Base-by-base conservation (phyloP, 805 yeast species). In the Saccharomycopsis sp. region DNA sequence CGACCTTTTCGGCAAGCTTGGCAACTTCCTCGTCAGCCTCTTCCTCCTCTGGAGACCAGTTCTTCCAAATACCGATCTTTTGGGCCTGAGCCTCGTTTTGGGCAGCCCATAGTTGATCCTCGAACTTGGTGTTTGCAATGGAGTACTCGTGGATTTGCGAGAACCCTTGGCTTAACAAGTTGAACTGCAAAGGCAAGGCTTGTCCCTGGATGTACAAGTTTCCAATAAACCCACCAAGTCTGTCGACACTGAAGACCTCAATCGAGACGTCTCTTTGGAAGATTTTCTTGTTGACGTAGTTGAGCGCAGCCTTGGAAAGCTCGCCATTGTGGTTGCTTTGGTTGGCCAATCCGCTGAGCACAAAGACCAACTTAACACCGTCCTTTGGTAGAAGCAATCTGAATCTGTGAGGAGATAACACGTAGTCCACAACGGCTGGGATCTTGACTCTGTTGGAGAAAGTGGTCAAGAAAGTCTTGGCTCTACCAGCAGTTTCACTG, bases 161-260 rank as follows among this genome's bases (percentile, higher is more conserved):
- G 56, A 79, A 77, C 2, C 96, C 97, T 55, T 79, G 78, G 34
- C 75, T 75, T 58, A 87, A 73, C 55, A 89, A 74, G 20, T 73
- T 69, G 14, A 77, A 72, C 64, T 86, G 91, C 61, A 82, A 75
- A 21, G 89, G 91, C 34, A 68, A 64, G 34, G 75, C 73, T 51
- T 74, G 75, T 1, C 81, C 77, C 14, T 78, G 79, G 9, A 81
- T 65, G 66, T 73, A 86, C 54, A 88, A 65, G 65, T 83, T 81
- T 52, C 96, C 94, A 66, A 88, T 81, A 66, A 90, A 90, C 0
- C 87, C 89, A 58, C 96, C 96, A 57, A 84, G 75, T 66, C 83
- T 87, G 68, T 90, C 97, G 55, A 80, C 79, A 58, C 80, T 84
- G 63, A 80, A 80, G 20, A 89, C 79, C 56, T 85, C 85, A 62